These are phyloP conservation scores for Secale cereale DNA, from an alignment of 176 grass and related monocot genomes.

Conservation along the genomic window DNA sequence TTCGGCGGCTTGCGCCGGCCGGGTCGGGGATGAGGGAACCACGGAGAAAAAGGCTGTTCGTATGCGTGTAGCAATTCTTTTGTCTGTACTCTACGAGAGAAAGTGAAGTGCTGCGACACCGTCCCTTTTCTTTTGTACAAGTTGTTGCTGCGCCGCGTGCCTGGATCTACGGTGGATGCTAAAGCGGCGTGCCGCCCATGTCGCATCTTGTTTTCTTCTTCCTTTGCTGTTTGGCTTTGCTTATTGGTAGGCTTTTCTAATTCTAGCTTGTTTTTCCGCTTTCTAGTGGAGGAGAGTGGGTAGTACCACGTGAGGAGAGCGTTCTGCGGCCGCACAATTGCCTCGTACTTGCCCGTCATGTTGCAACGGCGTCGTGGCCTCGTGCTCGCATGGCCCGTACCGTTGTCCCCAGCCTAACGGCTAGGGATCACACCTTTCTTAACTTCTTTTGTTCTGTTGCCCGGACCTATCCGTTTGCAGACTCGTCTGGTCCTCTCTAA, in stretches of 20 bases:
- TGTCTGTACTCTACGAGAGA: conserved; percentile 33
- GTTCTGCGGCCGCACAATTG: conserved; percentile 20
- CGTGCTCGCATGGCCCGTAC: background rate
- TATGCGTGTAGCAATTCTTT: conserved; percentile 33
- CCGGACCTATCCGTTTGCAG: background rate
- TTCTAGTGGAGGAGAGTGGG: background rate
- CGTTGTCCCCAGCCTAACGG: background rate
- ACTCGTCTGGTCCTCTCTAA: too few relatives aligned
- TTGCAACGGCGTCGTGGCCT: conserved; percentile 14
- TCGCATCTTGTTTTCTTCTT: background rate
- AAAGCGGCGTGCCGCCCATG: background rate
- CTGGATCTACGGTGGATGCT: background rate
- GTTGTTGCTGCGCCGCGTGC: background rate
- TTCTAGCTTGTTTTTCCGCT: background rate
- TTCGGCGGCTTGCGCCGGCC: conserved; percentile 6
- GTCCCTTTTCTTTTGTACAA: background rate
- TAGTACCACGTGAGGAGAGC: background rate
- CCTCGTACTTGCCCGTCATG: background rate
- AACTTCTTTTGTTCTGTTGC: background rate
- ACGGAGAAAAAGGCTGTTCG: background rate
- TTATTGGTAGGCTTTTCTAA: background rate
- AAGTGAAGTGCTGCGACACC: background rate
- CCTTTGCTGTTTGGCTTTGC: background rate
- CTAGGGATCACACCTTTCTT: background rate
- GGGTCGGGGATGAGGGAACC: conserved; percentile 39